Base-by-base conservation (phyloP, 2,329 filamentous ascomycete species). In the Colletotrichum higginsianum region DNA sequence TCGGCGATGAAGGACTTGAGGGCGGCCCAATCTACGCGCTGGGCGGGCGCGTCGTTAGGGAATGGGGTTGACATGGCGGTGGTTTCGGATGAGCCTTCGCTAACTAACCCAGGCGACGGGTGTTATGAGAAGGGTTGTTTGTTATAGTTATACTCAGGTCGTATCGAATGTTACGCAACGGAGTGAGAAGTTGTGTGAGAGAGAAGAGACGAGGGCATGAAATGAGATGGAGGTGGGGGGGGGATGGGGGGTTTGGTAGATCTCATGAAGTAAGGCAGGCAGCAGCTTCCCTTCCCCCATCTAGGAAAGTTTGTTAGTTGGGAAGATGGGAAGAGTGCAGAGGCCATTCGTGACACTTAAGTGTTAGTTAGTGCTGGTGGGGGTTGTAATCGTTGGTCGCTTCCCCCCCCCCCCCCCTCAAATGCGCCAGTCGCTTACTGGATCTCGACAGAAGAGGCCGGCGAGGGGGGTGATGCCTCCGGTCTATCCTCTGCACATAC, bases 1-100 rank as follows among this genome's bases (percentile, higher is more conserved):
- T 78, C 56, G 30, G 81, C 79, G 65, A 85, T 79, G 82, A 82
- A 86, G 18, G 75, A 76, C 61, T 80, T 81, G 63, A 86, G 74
- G 21, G 76, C 77, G n/a, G 74, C 72, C 78, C 81, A 84, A 18
- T 80, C 74, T 18, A 80, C 66, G 53, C 55, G 40, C 9, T 47
- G 66, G 42, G 47, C 55, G 47, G 47, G 15, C 42, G 58, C 13
- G 52, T 18, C 30, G 26, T n/a, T 49, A 13, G 21, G 16, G 21
- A 56, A 61, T 3, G 61, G 26, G 49, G 16, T 35, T 12, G 56
- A 42, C 56, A 61, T 67, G 23, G 42, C 12, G 35, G n/a, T 42
- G 35, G 35, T 40, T 40, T n/a, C 35, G 35, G 9, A 42, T 7
- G 16, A n/a, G 53, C 53, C 35, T 38, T 38, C 35, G 35, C 35